Percentiles rank a stretch among this genome's conserved stretches.
These are phyloP conservation scores for Cutaneotrichosporon sp. DNA, from an alignment of 1,284 basidiomycete species.

Conservation along the genomic window DNA sequence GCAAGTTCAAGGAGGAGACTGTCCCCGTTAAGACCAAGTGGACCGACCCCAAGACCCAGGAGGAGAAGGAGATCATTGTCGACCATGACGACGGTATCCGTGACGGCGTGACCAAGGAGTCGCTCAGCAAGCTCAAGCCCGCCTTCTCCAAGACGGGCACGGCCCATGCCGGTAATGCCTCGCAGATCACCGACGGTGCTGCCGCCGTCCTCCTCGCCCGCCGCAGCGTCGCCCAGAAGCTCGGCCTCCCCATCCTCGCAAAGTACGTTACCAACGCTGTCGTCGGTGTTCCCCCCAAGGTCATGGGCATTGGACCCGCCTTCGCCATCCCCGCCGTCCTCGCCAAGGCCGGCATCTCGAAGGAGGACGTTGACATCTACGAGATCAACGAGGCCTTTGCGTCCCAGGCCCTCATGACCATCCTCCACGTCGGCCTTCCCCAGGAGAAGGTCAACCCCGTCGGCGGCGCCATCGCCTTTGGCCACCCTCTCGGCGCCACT, in stretches of 20 bases:
- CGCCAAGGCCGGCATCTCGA: constrained; percentile 67
- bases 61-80: constrained; percentile 74
- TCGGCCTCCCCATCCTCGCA: constrained; percentile 86
- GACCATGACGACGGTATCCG: constrained; percentile 89
- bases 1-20: constrained; percentile 91
- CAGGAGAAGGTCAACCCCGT: constrained; percentile 83
- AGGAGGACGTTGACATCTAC: constrained; percentile 83
- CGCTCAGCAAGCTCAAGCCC: constrained; percentile 86
- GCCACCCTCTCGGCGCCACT: constrained; percentile 59
- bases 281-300: constrained; percentile 77
- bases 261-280: constrained; percentile 79
- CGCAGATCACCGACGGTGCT: constrained; percentile 95
- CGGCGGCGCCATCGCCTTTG: constrained; percentile 68
- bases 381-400: constrained; percentile 91
- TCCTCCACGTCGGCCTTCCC: constrained; percentile 70
- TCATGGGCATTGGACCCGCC: constrained; percentile 90
- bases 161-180: constrained; percentile 90
- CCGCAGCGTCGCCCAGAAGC: constrained; percentile 79
- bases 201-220: constrained; percentile 88
- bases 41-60: constrained; percentile 83
- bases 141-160: constrained; percentile 84
- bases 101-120: constrained; percentile 84
- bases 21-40: constrained; percentile 68
- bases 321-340: constrained; percentile 85
- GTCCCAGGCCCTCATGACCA: constrained; percentile 78